Conservation (phyloP, 805 yeast species). For the Komagataella kurtzmanii region DNA sequence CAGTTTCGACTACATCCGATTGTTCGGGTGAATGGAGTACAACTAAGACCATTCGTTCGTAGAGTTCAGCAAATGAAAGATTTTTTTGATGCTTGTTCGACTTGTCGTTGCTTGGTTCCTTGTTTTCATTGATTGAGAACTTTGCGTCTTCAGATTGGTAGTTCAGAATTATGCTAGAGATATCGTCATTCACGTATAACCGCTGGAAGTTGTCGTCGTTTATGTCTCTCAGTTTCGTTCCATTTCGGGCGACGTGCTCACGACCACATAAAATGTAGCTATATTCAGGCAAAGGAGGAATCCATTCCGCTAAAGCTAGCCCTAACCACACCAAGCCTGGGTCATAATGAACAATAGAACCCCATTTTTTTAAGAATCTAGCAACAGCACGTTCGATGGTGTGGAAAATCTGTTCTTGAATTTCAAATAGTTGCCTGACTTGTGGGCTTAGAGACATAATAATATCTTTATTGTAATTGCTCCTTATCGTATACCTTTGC, state of each 20-base stretch:
- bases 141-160: neutral
- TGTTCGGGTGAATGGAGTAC: constrained; percentile 57
- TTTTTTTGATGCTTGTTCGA: constrained; percentile 13
- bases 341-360: constrained; percentile 62
- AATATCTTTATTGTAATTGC: constrained; percentile 4
- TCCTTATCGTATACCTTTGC: neutral
- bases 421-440: constrained; percentile 19
- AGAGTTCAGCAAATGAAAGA: constrained; percentile 53
- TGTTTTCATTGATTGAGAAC: neutral
- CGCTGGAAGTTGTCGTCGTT: constrained; percentile 18
- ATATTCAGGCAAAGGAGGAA: constrained; percentile 47
- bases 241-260: constrained; percentile 25
- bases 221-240: constrained; percentile 20
- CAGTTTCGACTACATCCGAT: neutral
- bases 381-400: constrained; percentile 46
- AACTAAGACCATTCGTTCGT: constrained; percentile 65
- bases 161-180: neutral
- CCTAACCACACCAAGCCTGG: constrained; percentile 84
- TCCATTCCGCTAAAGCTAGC: constrained; percentile 79
- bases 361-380: constrained; percentile 68
- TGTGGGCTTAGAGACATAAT: constrained; percentile 12
- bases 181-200: constrained; percentile 6
- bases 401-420: constrained; percentile 40
- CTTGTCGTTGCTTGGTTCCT: neutral
- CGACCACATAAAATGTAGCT: constrained; percentile 43